A percentile compares a stretch with the other conserved stretches of the same genome.
Conservation (phyloP, 225 moss, liverwort and hornwort species). For the Marchantia paleacea region DNA sequence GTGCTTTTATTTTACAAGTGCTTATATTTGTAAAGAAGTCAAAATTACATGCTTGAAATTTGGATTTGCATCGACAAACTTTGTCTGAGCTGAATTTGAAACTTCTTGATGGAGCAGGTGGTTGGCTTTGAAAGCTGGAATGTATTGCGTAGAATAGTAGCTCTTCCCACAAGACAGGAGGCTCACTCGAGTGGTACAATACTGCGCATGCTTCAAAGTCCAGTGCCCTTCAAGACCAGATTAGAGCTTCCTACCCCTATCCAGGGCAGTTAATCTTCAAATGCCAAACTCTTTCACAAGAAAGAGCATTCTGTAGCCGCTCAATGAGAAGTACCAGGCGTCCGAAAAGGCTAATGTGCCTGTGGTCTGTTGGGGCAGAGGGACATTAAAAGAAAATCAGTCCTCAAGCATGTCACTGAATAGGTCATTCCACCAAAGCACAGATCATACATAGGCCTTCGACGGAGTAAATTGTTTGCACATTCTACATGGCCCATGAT, state of each 20-base stretch:
- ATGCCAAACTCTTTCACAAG: background rate
- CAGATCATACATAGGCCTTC: no score
- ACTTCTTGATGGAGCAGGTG: slow-evolving; percentile 41
- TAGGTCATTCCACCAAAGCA: no score
- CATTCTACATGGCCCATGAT: no score
- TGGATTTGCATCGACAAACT: no score
- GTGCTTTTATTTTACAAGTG: no score
- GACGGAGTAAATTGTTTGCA: no score
- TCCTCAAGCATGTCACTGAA: no score
- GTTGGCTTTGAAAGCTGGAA: slow-evolving; percentile 59
- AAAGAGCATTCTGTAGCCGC: background rate
- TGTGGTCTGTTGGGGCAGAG: background rate
- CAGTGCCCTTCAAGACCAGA: slow-evolving; percentile 53
- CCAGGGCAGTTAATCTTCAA: background rate
- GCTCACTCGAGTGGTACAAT: slow-evolving; percentile 76
- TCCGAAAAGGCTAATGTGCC: background rate
- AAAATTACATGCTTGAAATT: no score
- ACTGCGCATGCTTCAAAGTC: slow-evolving; percentile 62
- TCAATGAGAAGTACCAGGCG: background rate
- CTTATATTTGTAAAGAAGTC: no score
- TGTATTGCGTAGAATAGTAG: slow-evolving; percentile 49
- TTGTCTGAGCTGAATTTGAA: background rate
- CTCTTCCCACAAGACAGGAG: slow-evolving; percentile 61
- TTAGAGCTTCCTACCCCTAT: slow-evolving; percentile 20
- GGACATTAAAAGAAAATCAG: background rate